Evolutionary conservation across 2,329 filamentous ascomycete species (phyloP).

Genomic region (Fusarium torreyae): DNA sequence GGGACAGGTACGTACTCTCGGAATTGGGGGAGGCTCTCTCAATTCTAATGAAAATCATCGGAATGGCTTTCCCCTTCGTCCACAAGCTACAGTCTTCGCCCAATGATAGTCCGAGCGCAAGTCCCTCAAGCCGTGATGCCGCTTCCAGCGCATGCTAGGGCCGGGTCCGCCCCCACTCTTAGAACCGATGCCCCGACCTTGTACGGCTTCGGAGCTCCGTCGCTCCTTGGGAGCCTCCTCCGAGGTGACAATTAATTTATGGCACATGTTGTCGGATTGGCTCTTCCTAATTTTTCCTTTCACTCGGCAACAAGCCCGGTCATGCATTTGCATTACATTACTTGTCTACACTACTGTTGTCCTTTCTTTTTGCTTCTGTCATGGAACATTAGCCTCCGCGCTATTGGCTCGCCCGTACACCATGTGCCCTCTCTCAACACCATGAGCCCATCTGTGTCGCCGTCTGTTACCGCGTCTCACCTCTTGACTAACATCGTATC

Average conservation of each 20-base stretch:
- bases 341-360: constrained; percentile 1
- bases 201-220: constrained; percentile 48
- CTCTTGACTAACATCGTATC: constrained; percentile 66
- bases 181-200: constrained; percentile 49
- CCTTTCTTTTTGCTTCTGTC: constrained; percentile 24
- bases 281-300: constrained; percentile 32
- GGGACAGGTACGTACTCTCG: constrained; percentile 32
- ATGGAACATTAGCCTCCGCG: constrained; percentile 3
- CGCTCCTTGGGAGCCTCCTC: constrained; percentile 36
- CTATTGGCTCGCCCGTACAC: constrained; percentile 28
- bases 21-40: constrained; percentile 27
- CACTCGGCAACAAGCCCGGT: constrained; percentile 29
- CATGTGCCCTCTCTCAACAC: constrained; percentile 8
- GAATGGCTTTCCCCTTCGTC: constrained; percentile 26
- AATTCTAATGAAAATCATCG: constrained; percentile 28
- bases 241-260: constrained; percentile 11
- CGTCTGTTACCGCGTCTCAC: constrained; percentile 16
- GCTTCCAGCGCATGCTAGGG: constrained; percentile 6
- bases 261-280: constrained; percentile 17
- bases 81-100: not conserved
- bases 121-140: constrained; percentile 2
- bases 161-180: constrained; percentile 43
- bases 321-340: constrained; percentile 19
- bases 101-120: constrained; percentile 38
- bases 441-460: constrained; percentile 15